Base-by-base conservation (phyloP, 345 rosid genomes). In the Eutrema heterophyllum region DNA sequence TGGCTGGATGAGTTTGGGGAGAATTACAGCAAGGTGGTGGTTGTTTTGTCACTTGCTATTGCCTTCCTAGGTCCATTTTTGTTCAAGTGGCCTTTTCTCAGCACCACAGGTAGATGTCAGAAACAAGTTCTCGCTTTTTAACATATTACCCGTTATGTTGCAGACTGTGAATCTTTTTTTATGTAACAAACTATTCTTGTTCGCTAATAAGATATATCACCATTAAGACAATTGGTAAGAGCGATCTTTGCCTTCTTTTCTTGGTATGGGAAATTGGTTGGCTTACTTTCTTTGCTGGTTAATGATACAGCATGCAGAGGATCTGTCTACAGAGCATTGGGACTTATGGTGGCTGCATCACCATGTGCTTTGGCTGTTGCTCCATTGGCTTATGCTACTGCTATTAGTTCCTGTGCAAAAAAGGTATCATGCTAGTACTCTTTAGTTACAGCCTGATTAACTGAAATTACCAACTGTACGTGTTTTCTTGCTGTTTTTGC, bases 1-100 rank as follows among this genome's bases (percentile, higher is more conserved):
- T 95, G 99, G 97, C 82, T 95, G 51, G 99, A 95, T 80, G 97
- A 95, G 70, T 95, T 95, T 78, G 97, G 99, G 35, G 99, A 90
- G 78, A 84, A 26, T 33, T 95, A 95, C 76, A 92, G 97, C 87
- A 88, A 88, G 75, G 91, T 92, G 82, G 97, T 95, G 40, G 89
- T 95, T 21, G 87, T 86, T 64, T 75, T 92, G 80, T 92, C 99
- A 49, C 66, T 90, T 43, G 81, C 91, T 45, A 78, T 92, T 70
- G 97, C 97, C 72, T 73, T 88, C 51, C 59, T 90, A 27, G 99
- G 97, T 54, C 97, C 99, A 63, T 49, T 92, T 75, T 85, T 95
- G 83, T 95, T 92, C 83, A 92, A 87, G 59, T 95, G 99, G 97
- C 97, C 99, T 36, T 87, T 90, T 68, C 78, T 92, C 63, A 75